Conservation (phyloP, 495 filamentous ascomycete genomes). For the Oleoguttula mirabilis region DNA sequence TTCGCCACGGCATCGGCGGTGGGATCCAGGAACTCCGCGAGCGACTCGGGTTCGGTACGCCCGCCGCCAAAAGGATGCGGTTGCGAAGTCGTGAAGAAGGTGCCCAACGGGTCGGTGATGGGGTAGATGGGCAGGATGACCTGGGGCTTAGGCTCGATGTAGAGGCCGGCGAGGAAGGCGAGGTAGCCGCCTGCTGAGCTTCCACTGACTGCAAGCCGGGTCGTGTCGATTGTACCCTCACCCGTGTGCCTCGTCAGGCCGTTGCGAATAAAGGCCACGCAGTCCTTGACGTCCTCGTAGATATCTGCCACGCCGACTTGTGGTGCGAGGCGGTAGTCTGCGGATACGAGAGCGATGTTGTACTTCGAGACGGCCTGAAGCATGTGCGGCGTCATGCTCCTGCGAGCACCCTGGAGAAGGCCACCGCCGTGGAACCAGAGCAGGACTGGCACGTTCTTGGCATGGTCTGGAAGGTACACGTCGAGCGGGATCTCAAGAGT, state of each 20-base stretch:
- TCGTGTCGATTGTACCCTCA: constrained; percentile 3
- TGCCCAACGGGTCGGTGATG: constrained; percentile 15
- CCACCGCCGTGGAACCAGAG: constrained; percentile 30
- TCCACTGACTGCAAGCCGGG: constrained; percentile 11
- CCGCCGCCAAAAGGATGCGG: neutral
- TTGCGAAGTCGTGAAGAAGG: constrained; percentile 14
- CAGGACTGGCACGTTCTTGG: constrained; percentile 19
- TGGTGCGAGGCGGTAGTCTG: constrained; percentile 18
- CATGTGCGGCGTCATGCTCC: constrained; percentile 3
- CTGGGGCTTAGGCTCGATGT: constrained; percentile 15
- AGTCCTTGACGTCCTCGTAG: constrained; percentile 15
- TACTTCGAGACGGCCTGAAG: constrained; percentile 6
- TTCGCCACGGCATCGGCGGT: constrained; percentile 4
- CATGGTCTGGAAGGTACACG: constrained; percentile 9
- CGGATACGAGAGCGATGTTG: constrained; percentile 9
- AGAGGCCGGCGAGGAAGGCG: constrained; percentile 14
- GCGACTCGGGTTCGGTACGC: neutral
- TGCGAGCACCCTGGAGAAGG: constrained; percentile 15
- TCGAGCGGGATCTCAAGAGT: constrained; percentile 9
- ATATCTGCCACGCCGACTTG: constrained; percentile 13
- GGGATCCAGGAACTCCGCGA: constrained; percentile 8
- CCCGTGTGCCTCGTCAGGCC: constrained; percentile 1
- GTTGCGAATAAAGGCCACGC: constrained; percentile 13
- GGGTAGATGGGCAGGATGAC: constrained; percentile 17
- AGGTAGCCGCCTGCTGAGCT: constrained; percentile 16